Base-by-base conservation (phyloP, 768 basidiomycete species). In the Phylloporus rhodoxanthus region DNA sequence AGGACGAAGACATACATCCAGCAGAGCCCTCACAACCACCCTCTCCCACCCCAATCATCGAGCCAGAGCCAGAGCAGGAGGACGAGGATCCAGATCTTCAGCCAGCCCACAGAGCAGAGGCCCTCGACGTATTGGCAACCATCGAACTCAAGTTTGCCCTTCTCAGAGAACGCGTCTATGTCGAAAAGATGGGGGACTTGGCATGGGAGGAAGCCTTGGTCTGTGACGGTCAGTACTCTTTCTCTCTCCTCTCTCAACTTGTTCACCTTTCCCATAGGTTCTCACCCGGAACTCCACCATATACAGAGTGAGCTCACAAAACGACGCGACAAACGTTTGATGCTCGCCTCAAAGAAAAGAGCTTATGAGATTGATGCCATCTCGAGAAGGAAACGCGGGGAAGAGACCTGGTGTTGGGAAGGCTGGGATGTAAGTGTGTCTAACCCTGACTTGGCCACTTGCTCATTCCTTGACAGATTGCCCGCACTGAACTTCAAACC, bases 71-170 rank as follows among this genome's bases (percentile, higher is more conserved):
- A 2, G 63, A 65, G 14, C 57, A 43, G 26, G 67, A 67, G 13
- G 67, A 71, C 32, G 77, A 80, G 40, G 84, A 85, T 47, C 72
- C 76, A 10, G 91, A 92, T 53, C 68, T 89, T 47, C 87, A 89
- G 52, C 86, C 85, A 39, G 85, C 85, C 1, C 87, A 90, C 64
- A 77, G 90, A 19, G 84, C 84, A 4, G 92, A 95, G 60, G 92
- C 92, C 0, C 76, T 98, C 50, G 91, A 93, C 51, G 85, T 86
- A 0, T 72, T 97, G 7, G 86, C 94, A 3, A 78, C 75, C 39
- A 94, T 99, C 57, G 95, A 99, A 63, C 81, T 97, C 68, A 91
- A 89, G 61, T 96, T 93, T 67, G 93, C 94, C 0, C 69, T 87
- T 28, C 67, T 97, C 48, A 72, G 95, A 41, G 93, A 97, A 64